Evolutionary conservation across 192 early-diverging fungal species (phyloP), one percentile per base, ranked within the genome.

Genomic region (Backusella australiensis): DNA sequence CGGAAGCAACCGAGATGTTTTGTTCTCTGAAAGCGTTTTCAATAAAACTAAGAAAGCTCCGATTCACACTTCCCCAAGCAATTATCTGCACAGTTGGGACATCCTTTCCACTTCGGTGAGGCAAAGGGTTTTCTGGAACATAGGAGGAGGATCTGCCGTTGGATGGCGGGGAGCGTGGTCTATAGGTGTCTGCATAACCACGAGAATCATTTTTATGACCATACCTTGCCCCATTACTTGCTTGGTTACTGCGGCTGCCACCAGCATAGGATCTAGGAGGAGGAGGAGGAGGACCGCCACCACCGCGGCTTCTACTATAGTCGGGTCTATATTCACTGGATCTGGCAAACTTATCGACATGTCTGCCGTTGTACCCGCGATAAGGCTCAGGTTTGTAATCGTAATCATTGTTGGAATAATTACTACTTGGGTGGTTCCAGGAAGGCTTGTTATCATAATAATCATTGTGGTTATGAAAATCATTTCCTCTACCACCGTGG

Each of bases 51-150:
- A 66, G 34, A 46, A 34, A 42, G 38, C 32, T 29, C 14, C 38
- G 38, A 21, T 34, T 42, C n/a, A 75, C 65, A 41, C 67, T 34
- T 67, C 32, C 65, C 59, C 74, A 67, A 21, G 38, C 36, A 34
- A 75, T 38, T 12, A 75, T 67, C 36, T 75, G 59, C 17, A 75
- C 74, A 3, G 49, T 34, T 8, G 74, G 74, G 9, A 75, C 65
- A 67, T 75, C 65, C 1, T 75, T 67, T 34, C 14, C 41, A 72
- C 11, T 29, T 63, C 56, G 21, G 26, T 29, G 26, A 14, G 56
- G 56, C 11, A 63, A 63, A 63, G 26, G 21, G 29, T 29, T 63
- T 9, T 29, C 26, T 63, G 56, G n/a, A 12, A 12, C 11, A 68
- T 29, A 68, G 17, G 67, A n/a, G 4, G 68, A 69, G 41, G 68